Evolutionary conservation across 768 basidiomycete genomes (phyloP).

Genomic region (Termitomyces sp.): DNA sequence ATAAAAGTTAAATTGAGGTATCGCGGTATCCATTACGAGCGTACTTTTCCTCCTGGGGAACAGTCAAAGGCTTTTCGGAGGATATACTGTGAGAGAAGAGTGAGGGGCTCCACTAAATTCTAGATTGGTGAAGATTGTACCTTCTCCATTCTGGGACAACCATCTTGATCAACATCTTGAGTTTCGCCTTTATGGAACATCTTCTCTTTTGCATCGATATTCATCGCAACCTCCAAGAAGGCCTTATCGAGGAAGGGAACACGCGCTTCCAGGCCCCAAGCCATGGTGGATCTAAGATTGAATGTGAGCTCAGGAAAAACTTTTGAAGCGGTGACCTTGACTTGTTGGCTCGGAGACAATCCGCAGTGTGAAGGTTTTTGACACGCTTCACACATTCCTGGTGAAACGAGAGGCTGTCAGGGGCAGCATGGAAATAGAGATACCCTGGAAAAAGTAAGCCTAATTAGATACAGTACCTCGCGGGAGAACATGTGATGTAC

Average conservation of each 20-base stretch:
- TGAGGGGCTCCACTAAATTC: not conserved
- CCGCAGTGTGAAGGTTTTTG: constrained; percentile 96
- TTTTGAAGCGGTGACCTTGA: constrained; percentile 20
- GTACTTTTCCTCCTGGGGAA: constrained; percentile 71
- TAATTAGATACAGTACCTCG: not conserved
- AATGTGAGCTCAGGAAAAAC: not conserved
- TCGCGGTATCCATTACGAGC: not conserved
- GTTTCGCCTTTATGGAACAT: constrained; percentile 79
- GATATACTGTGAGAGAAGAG: constrained; percentile 70
- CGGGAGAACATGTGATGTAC: constrained; percentile 32
- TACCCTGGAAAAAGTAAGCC: constrained; percentile 56
- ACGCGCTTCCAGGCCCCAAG: constrained; percentile 98
- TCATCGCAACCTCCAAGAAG: constrained; percentile 94
- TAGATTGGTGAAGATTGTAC: constrained; percentile 29
- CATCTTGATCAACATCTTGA: constrained; percentile 80
- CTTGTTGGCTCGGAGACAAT: constrained; percentile 99
- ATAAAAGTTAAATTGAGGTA: constrained; percentile 3
- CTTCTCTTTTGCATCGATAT: constrained; percentile 83
- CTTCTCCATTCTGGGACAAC: constrained; percentile 94
- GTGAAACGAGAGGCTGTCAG: constrained; percentile 84
- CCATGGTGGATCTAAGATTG: constrained; percentile 85
- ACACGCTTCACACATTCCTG: constrained; percentile 93
- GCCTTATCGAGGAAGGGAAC: constrained; percentile 98
- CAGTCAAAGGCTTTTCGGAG: constrained; percentile 94
- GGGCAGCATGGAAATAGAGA: constrained; percentile 99